Percentiles rank a stretch among this genome's conserved stretches.
Conservation (phyloP, 2,329 filamentous ascomycete genomes). For the Nannizzia gypsea region DNA sequence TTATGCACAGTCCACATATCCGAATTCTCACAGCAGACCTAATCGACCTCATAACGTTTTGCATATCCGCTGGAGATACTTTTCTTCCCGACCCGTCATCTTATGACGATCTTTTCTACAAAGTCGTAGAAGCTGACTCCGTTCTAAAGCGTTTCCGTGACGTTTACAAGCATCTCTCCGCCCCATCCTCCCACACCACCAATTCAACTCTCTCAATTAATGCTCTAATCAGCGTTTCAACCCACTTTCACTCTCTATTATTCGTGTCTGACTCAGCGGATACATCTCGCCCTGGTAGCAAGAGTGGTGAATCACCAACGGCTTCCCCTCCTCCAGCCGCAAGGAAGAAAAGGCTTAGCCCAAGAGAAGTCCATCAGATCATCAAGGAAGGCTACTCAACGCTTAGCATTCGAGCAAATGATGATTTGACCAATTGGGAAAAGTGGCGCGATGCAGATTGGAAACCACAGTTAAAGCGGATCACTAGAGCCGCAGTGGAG, state of each 20-base stretch:
- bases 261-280: constrained; percentile 42
- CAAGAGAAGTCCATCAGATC: constrained; percentile 71
- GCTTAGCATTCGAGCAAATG: constrained; percentile 76
- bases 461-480: constrained; percentile 73
- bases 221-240: constrained; percentile 63
- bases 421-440: constrained; percentile 77
- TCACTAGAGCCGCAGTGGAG: constrained; percentile 65
- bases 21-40: constrained; percentile 62
- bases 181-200: constrained; percentile 12
- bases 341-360: constrained; percentile 59
- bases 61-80: constrained; percentile 73
- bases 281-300: constrained; percentile 24
- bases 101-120: constrained; percentile 98
- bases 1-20: constrained; percentile 58
- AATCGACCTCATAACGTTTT: constrained; percentile 71
- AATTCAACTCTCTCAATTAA: constrained; percentile 48
- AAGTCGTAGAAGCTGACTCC: constrained; percentile 84
- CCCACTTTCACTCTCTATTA: constrained; percentile 78
- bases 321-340: constrained; percentile 17
- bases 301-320: constrained; percentile 14
- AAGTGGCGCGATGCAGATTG: constrained; percentile 78
- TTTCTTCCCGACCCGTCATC: constrained; percentile 78
- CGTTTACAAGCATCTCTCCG: constrained; percentile 47
- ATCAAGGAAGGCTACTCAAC: constrained; percentile 97
- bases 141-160: constrained; percentile 70